Conservation (phyloP, 2,329 filamentous ascomycete genomes). For the Bimuria novae-zelandiae region DNA sequence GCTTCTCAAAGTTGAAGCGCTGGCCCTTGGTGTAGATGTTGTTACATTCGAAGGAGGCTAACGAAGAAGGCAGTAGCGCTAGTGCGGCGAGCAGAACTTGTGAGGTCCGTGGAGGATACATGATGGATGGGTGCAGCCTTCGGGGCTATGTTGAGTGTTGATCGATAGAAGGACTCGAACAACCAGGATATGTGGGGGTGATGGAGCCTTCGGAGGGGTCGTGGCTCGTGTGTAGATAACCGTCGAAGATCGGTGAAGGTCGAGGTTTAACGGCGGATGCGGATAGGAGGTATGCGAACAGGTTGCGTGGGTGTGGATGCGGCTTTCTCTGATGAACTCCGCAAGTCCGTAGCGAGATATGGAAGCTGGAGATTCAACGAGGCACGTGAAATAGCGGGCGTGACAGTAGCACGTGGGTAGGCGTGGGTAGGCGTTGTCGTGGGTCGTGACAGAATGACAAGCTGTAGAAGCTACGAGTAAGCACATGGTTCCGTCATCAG, state of each 20-base stretch:
- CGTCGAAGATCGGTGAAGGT: background rate
- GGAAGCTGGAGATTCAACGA: too few species aligned
- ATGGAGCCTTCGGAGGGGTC: background rate
- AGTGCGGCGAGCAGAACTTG: slow-evolving; percentile 29
- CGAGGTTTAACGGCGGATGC: slow-evolving; percentile 2
- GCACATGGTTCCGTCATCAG: slow-evolving; percentile 12
- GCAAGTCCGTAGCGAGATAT: background rate
- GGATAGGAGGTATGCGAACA: slow-evolving; percentile 15
- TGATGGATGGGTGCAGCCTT: slow-evolving; percentile 17
- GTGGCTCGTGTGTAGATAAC: background rate
- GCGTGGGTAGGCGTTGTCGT: background rate
- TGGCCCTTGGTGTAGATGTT: slow-evolving; percentile 63
- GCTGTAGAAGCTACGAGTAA: background rate
- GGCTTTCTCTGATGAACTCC: background rate
- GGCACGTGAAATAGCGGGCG: too few species aligned
- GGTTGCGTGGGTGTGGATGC: background rate
- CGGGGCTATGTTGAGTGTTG: background rate
- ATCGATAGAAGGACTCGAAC: slow-evolving; percentile 3
- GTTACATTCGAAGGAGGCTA: slow-evolving; percentile 62
- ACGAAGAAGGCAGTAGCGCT: slow-evolving; percentile 32
- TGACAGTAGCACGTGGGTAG: background rate
- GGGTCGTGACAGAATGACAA: background rate
- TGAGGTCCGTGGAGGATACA: slow-evolving; percentile 34
- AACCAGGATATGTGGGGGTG: background rate
- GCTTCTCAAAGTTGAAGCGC: slow-evolving; percentile 66